Base-by-base conservation (phyloP, 1,284 basidiomycete species). In the Ustilago lituana region DNA sequence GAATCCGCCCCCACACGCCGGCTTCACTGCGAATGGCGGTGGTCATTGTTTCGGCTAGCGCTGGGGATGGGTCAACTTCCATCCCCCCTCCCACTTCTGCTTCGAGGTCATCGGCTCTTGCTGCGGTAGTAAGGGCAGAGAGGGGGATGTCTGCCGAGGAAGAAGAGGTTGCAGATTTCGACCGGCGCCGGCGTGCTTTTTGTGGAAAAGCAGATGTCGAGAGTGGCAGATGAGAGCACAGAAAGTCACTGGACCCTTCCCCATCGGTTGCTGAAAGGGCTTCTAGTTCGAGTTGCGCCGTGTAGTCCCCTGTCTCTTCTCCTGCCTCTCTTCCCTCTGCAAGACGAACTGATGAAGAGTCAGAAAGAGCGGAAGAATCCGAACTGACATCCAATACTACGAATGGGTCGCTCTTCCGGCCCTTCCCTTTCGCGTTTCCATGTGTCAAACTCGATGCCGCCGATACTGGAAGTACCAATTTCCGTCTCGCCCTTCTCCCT, bases 401-500 rank as follows among this genome's bases (percentile, higher is more conserved):
- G 32, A 59, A 69, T 1, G 66, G 66, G 32, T 69, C 66, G 40
- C 66, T 69, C 22, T 63, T 51, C 4, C 66, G 35, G 2, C 65
- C 65, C 24, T 43, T 61, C 3, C 64, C 64, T 24, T 61, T 61
- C 0, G 37, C 53, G 17, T 43, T 55, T 11, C 27, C 41, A 8
- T 24, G 12, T 10, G 7, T 26, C n/a, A 7, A 6, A 29, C 27
- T 29, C 27, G 27, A 6, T n/a, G 14, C 33, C 12, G 41, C 23
- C 12, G 41, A 7, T 7, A 26, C 27, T 5, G 62, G 62, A 2
- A 65, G 23, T 0, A 58, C 26, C 14, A 59, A 47, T 19, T 46
- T 54, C 6, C 50, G 47, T 23, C 33, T 37, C 4, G 26, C 24
- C 15, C 31, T 22, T 5, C 3, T 6, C 23, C 7, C 19, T 12